Evolutionary conservation across 2,329 filamentous ascomycete genomes (phyloP), one percentile per base, ranked within the genome.

Genomic region (Paradendryphiella salina): DNA sequence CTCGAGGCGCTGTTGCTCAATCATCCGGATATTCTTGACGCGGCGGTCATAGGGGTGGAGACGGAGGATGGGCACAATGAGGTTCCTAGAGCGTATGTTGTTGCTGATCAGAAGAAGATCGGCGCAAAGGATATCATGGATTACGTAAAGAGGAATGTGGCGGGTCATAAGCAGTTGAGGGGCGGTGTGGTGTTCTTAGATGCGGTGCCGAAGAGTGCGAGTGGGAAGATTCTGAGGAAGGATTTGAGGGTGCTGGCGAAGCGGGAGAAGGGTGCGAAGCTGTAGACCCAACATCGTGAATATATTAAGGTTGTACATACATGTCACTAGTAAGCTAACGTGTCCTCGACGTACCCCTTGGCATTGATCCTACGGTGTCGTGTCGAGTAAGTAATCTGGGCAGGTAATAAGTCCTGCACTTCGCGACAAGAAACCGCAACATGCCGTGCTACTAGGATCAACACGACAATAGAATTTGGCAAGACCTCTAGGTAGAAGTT

Each of bases 41-140:
- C 75, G 0, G 75, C 76, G 7, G 78, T 80, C 17, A 77, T 80
- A 34, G 76, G 75, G 4, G 66, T 77, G 3, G 60, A 64, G 20
- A 67, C 65, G 3, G 65, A 70, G 5, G 68, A 71, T 23, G 67
- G 65, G 3, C 59, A 59, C 5, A 76, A 74, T 15, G 75, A 77
- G 53, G 66, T 75, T 4, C 75, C 75, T 1, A 51, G 75, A 23
- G 76, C 75, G 11, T 78, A 77, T 56, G 69, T 78, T 26, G 75
- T 77, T n/a, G 73, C 65, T n/a, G 68, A 65, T 46, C 41, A 47
- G 45, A 61, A 42, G 29, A 67, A 60, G 63, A 67, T 68, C 38
- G 64, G 29, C 26, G 69, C 37, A 4, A 42, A 65, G 40, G 42
- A 69, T 26, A 72, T 78, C 35, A 53, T 61, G 42, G 59, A 61